Evolutionary conservation across 73 alveolate species (phyloP), one percentile per base, ranked within the genome.

Genomic region (Durusdinium trenchii): DNA sequence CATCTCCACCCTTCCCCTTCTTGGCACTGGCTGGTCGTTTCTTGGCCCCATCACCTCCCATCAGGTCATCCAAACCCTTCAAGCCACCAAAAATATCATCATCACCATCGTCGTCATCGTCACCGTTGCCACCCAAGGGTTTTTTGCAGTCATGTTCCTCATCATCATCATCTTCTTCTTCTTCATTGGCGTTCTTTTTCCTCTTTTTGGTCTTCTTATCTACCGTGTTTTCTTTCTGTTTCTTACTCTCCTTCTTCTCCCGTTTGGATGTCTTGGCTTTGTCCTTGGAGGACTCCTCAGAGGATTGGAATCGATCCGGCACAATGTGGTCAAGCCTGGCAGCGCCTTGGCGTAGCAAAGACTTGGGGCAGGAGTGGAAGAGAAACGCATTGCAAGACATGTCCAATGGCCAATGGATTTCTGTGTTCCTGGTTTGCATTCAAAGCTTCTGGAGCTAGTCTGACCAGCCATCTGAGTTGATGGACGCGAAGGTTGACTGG

Each of bases 1-100:
- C n/a, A n/a, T n/a, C n/a, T 64, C 78, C 78, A 40, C 78, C 78
- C 78, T 64, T 64, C 32, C 78, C 78, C 78, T 64, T 64, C 7
- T 35, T 14, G 78, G 78, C 16, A 5, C 43, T 64, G 16, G 78
- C 78, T 23, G 78, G 78, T 64, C 78, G 78, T 64, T 64, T 64
- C 78, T 26, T 64, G 78, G 78, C 43, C 32, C 32, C 78, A 23
- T 64, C 32, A 4, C 38, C 38, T 23, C 78, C 42, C 38, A 12
- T 40, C 78, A 64, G 38, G 9, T 64, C 78, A 64, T 64, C 78
- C 38, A 64, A 64, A 12, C 78, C 78, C 32, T 64, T 40, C 78
- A 64, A 23, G 42, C 32, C 78, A 64, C 78, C 78, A 64, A 64
- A 64, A 35, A 64, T 35, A 40, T 64, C 78, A 64, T 64, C 78